Evolutionary conservation across 192 early-diverging fungal species (phyloP), one percentile per base, ranked within the genome.

Genomic region (Diversispora epigaea): DNA sequence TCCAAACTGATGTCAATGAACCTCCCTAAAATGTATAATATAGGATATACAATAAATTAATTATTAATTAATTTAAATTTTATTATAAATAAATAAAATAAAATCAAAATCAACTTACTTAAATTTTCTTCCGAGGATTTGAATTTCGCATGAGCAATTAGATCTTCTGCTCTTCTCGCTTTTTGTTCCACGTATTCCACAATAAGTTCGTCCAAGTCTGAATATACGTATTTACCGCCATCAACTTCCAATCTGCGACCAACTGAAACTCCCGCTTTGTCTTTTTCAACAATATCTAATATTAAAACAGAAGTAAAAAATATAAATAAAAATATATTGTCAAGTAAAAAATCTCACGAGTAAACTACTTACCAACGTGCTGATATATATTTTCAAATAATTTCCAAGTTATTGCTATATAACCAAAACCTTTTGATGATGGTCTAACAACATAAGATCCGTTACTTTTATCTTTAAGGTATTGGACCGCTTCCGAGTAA

Each of bases 321-420:
- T 45, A 50, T 22, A 39, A 17, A 63, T 40, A 12, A 25, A 3
- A 43, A 22, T 22, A 39, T 40, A 14, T 62, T 60, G 19, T 17
- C 25, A 25, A 25, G 25, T 54, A 21, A 60, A 25, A 25, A 45
- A 0, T 19, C 6, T 19, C 0, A 8, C n/a, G 4, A 15, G 22
- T 0, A 67, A n/a, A 47, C 0, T 12, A 62, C 43, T 82, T 84
- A 70, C 88, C 94, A 65, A 98, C 85, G 76, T 98, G 96, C 80
- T 96, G 93, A 84, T 88, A 96, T 61, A 96, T 79, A 4, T 85
- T 90, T 21, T 95, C 92, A 57, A 84, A 91, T 7, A 96, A 89
- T 77, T 98, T 97, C 93, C 94, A 96, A 17, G 95, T 98, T 21
- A 98, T 91, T 2, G 93, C 91, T 14, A 99, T 86, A 75, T 96